Evolutionary conservation across 768 basidiomycete species (phyloP), one percentile per base, ranked within the genome.

Genomic region (Tylopilus subfusipes): DNA sequence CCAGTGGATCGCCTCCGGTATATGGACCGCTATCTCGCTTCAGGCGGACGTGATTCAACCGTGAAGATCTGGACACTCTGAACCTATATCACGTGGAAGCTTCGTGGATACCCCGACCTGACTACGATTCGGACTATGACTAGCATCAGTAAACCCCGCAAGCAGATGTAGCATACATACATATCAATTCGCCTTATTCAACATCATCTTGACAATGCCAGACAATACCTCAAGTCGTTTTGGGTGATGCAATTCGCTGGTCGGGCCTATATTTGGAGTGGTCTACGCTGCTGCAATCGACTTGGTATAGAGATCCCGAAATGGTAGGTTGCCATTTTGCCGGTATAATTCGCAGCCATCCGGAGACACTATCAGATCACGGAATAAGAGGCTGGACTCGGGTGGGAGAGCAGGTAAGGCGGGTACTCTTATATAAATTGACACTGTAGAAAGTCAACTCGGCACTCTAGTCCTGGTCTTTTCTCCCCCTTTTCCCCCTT

Each of bases 61-160:
- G 80, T 96, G 60, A 97, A 95, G 75, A 86, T 96, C 59, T 98
- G 95, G 95, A 92, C 93, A 44, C 74, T 98, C 70, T 98, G 78
- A 77, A 34, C 22, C 11, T 48, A 51, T 55, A 52, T 58, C 52
- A 30, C 27, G 14, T 39, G 42, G 42, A 27, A 31, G 19, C 22
- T 40, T 56, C 22, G 44, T 8, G 29, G 56, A 62, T 65, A 63
- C 58, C 63, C 25, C n/a, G 48, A 56, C 14, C 25, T 42, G 30
- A 49, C 45, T 44, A 57, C 54, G 38, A 60, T 54, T 54, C 13
- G 57, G 56, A 59, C 50, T 38, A 58, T 52, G 53, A 59, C 40
- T 53, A 56, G 52, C 62, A 63, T 63, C 55, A 51, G 52, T 59
- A 54, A 53, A 55, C 53, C 54, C 54, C 46, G 27, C 55, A 59